Base-by-base conservation (phyloP, 2,329 filamentous ascomycete species). In the Fusarium floridanum region DNA sequence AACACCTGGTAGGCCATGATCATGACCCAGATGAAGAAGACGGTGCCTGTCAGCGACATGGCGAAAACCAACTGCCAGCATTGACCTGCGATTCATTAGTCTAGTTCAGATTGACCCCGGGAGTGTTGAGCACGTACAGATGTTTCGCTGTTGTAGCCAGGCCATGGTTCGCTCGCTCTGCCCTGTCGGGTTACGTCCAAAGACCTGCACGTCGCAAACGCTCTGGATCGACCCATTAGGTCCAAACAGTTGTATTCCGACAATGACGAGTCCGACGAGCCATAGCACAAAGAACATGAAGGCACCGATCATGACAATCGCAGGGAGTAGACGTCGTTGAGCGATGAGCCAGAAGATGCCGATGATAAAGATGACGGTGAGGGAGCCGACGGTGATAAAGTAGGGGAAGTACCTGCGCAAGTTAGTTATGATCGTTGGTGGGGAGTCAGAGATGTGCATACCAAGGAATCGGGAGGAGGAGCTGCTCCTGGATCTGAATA, bases 281-380 rank as follows among this genome's bases (percentile, higher is more conserved):
- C 91, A 93, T n/a, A 93, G 83, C 3, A 93, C 85, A 70, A 93
- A 92, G 66, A 93, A 84, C 74, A 92, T 87, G 78, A 93, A 92
- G 55, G 88, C 88, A 67, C 90, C 90, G 22, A 93, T 87, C 84
- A 91, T 89, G 79, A 91, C 89, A 77, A 91, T 90, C 56, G 87
- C 86, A 0, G 89, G 89, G 0, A 93, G 84, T 2, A 93, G 85
- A 10, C 91, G 88, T 3, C 90, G 87, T 69, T 89, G 86, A 65
- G 86, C 87, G 74, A 92, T 92, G 32, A 93, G 86, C 81, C 85
- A 90, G 50, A 95, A 86, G 7, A 93, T 87, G 3, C 91, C 81
- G 67, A 90, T 80, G 68, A 96, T 91, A 83, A 93, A 95, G 69
- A 89, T 76, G 17, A 95, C 88, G 2, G 88, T 88, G 27, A 95